Evolutionary conservation across 2,329 filamentous ascomycete genomes (phyloP), one percentile per base, ranked within the genome.

Genomic region (Xylariaceae sp.): DNA sequence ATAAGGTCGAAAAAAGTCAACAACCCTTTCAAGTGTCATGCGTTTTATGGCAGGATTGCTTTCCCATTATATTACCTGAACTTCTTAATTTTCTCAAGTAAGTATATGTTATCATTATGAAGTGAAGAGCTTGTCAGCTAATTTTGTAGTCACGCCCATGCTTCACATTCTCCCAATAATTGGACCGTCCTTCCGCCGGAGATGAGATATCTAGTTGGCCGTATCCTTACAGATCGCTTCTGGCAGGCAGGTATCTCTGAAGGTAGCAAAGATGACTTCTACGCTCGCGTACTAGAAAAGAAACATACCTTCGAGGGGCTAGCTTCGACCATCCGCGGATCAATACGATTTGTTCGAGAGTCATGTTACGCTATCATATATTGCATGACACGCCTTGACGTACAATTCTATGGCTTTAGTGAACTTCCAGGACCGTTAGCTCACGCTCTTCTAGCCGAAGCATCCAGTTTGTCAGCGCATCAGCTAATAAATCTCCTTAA

Each of bases 221-320:
- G 90, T 18, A 91, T 97, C 16, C 76, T 99, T 18, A 96, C 92
- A 11, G 94, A 99, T 72, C 83, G 94, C 20, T 99, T 99, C 71
- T 99, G 94, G 94, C 94, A 99, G 77, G 91, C 92, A 6, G 94
- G 94, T 8, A 99, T 99, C 44, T 97, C 94, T 0, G 89, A 88
- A 57, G 94, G 96, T 21, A 97, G 91, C 64, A 92, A 94, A 70
- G 94, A 97, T 58, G 93, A 97, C 53, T 99, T 99, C 70, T 97
- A 97, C 71, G 89, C 91, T 26, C 85, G 91, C 33, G 93, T 99
- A 2, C 85, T 91, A 50, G 89, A 91, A 26, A 96, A 94, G 50
- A 96, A 92, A 72, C 83, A 82, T 33, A 96, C 92, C 0, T 84
- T 96, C 51, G 94, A 99, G 72, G 94, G 94, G 0, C 89, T 99